These are phyloP conservation scores for Pseudocercospora macadamiae DNA, from an alignment of 2,329 filamentous ascomycete species.

Conservation along the genomic window DNA sequence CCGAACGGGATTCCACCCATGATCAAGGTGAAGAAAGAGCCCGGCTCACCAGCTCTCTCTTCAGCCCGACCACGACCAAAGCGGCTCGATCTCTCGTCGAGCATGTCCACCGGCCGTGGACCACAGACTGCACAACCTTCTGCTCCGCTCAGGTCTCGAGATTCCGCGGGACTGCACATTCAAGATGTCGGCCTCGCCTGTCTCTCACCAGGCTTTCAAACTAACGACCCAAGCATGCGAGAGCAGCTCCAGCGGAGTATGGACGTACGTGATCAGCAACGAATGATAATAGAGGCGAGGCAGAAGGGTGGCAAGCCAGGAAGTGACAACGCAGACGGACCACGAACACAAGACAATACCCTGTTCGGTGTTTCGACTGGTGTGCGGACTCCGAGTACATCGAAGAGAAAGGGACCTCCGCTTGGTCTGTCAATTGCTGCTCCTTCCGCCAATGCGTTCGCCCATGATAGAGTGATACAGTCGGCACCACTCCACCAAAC, in stretches of 20 bases:
- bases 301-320: slow-evolving; percentile 77
- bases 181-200: slow-evolving; percentile 94
- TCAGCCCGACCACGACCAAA: slow-evolving; percentile 74
- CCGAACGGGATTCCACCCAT: slow-evolving; percentile 65
- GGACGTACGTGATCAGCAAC: slow-evolving; percentile 89
- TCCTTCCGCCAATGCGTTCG: slow-evolving; percentile 87
- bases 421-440: slow-evolving; percentile 93
- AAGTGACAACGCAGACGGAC: slow-evolving; percentile 35
- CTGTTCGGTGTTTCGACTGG: slow-evolving; percentile 46
- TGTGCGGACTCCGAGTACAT: slow-evolving; percentile 73
- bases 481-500: slow-evolving; percentile 93
- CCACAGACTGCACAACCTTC: slow-evolving; percentile 61
- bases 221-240: slow-evolving; percentile 94
- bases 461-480: slow-evolving; percentile 92
- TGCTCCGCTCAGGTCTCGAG: slow-evolving; percentile 72
- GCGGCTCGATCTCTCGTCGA: slow-evolving; percentile 72
- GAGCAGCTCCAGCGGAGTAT: slow-evolving; percentile 93
- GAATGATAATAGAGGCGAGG: slow-evolving; percentile 90
- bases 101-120: slow-evolving; percentile 47
- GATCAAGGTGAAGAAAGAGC: slow-evolving; percentile 96
- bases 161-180: slow-evolving; percentile 72
- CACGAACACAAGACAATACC: slow-evolving; percentile 42
- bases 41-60: slow-evolving; percentile 77
- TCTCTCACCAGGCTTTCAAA: slow-evolving; percentile 92
- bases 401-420: slow-evolving; percentile 74